phyloP scores from a whole-genome alignment of 176 grass and related monocot genomes.

The Carex myosuroides region DNA sequence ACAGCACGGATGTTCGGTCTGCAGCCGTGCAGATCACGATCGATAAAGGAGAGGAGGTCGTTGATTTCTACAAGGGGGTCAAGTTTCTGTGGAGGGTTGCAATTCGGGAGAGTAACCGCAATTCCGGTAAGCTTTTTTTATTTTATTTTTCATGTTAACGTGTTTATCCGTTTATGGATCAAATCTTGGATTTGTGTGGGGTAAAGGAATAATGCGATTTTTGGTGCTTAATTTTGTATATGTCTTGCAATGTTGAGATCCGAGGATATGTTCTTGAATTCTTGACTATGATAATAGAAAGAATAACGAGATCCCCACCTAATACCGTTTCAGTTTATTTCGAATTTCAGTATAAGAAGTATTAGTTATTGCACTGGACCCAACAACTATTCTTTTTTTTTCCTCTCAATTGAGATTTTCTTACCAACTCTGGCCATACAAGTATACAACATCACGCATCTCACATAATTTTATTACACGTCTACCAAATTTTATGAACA shows the following conservation, averaged over 20 bases:
- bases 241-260: background rate
- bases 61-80: slow-evolving; percentile 31
- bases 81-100: slow-evolving; percentile 52
- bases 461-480: background rate
- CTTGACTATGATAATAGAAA: background rate
- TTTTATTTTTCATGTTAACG: background rate
- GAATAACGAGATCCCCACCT: background rate
- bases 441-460: background rate
- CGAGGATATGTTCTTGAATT: background rate
- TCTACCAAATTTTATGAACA: background rate
- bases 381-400: background rate
- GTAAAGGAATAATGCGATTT: background rate
- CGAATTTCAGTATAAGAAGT: background rate
- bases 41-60: slow-evolving; percentile 52
- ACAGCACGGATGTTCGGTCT: background rate
- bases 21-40: slow-evolving; percentile 43
- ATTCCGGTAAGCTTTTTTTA: background rate
- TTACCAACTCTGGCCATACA: background rate
- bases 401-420: too few species aligned
- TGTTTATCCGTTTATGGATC: background rate
- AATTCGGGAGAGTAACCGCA: background rate
- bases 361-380: background rate
- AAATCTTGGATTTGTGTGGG: background rate
- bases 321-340: background rate
- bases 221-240: background rate